A percentile compares a stretch with the other conserved stretches of the same genome.
These are phyloP conservation scores for Zopfochytrium polystomum DNA, from an alignment of 371 early-diverging fungal genomes.

Conservation along the genomic window DNA sequence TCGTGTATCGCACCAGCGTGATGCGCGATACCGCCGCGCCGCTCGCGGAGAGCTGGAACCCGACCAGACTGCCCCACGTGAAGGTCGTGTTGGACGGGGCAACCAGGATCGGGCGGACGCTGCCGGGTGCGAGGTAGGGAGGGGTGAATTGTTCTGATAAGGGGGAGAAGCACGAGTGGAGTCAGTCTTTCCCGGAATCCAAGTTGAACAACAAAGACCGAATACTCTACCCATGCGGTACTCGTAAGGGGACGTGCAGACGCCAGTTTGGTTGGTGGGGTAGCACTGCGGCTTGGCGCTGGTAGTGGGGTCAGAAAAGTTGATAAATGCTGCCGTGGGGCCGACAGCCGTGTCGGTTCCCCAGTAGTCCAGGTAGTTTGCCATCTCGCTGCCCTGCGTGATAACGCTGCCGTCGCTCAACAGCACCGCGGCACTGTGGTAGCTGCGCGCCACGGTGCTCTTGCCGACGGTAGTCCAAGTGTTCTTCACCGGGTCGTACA, in stretches of 20 bases:
- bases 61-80: slow-evolving; percentile 20
- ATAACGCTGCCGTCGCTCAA: slow-evolving; percentile 29
- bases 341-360: no score
- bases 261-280: background rate
- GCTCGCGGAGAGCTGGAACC: slow-evolving; percentile 9
- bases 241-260: slow-evolving; percentile 32
- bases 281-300: slow-evolving; percentile 3
- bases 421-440: slow-evolving; percentile 38
- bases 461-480: slow-evolving; percentile 29
- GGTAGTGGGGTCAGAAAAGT: background rate
- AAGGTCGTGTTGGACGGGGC: slow-evolving; percentile 26
- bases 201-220: no score
- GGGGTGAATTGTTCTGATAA: no score
- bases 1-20: slow-evolving; percentile 35
- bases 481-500: slow-evolving; percentile 35
- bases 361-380: slow-evolving; percentile 34
- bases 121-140: slow-evolving; percentile 26
- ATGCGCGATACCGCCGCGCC: slow-evolving; percentile 15
- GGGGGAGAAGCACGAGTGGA: no score
- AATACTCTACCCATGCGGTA: slow-evolving; percentile 26
- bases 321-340: slow-evolving; percentile 8
- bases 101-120: slow-evolving; percentile 13
- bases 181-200: no score
- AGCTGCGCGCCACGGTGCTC: slow-evolving; percentile 26
- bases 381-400: slow-evolving; percentile 35